Evolutionary conservation across 345 rosid genomes (phyloP).

Genomic region (Brassica rapa): DNA sequence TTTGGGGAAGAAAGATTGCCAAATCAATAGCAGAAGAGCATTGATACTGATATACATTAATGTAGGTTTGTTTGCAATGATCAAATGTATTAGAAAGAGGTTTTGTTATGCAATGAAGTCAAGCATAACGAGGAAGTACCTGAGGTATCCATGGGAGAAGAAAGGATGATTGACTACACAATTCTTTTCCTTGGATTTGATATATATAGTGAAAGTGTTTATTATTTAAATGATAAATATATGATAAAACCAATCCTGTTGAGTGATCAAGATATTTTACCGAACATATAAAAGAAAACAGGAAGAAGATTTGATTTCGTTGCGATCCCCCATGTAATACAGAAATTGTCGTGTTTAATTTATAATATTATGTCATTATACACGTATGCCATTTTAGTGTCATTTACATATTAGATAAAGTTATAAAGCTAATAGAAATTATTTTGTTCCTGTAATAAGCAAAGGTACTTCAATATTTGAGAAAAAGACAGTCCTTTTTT

Average conservation of each 20-base stretch:
- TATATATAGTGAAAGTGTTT: slow-evolving; percentile 3
- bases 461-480: no score
- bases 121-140: slow-evolving; percentile 21
- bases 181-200: not conserved
- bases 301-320: not conserved
- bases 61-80: not conserved
- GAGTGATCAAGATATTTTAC: not conserved
- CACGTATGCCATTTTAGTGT: not conserved
- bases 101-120: not conserved
- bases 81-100: not conserved
- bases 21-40: not conserved
- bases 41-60: not conserved
- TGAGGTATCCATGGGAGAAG: slow-evolving; percentile 19
- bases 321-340: not conserved
- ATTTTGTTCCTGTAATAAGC: no score
- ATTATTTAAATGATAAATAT: not conserved
- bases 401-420: no score
- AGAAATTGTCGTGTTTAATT: not conserved
- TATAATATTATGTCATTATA: not conserved
- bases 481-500: no score
- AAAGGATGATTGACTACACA: not conserved
- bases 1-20: not conserved
- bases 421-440: no score
- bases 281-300: not conserved
- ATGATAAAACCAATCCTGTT: not conserved